Conservation (phyloP, 345 rosid genomes). For the Populus deltoides region DNA sequence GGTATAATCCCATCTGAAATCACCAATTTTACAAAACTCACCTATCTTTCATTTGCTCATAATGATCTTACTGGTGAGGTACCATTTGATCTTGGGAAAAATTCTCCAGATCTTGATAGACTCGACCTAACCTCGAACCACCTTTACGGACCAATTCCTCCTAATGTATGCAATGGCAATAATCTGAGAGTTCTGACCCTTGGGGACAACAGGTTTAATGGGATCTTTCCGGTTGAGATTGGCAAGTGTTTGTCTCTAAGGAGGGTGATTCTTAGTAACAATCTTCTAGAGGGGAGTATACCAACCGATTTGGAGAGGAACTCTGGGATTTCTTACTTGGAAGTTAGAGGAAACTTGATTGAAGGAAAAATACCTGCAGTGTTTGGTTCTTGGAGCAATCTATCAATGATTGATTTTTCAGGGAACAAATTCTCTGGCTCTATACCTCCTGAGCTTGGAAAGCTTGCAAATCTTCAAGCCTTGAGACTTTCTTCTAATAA, state of each 20-base stretch:
- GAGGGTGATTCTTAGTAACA: slow-evolving; percentile 33
- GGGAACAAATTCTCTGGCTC: slow-evolving; percentile 31
- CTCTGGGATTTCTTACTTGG: slow-evolving; percentile 21
- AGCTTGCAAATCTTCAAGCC: slow-evolving; percentile 28
- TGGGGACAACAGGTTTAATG: slow-evolving; percentile 28
- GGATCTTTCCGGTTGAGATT: slow-evolving; percentile 34
- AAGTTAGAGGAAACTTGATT: slow-evolving; percentile 30
- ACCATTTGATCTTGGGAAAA: slow-evolving; percentile 25
- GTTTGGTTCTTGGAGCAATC: slow-evolving; percentile 35
- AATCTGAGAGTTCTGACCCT: slow-evolving; percentile 29
- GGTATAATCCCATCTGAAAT: slow-evolving; percentile 34
- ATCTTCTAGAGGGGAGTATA: slow-evolving; percentile 29
- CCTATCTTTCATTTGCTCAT: slow-evolving; percentile 35
- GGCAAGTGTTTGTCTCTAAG: slow-evolving; percentile 30
- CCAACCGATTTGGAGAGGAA: slow-evolving; percentile 26
- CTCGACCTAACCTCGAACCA: slow-evolving; percentile 37
- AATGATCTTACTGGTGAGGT: slow-evolving; percentile 36
- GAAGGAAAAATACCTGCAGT: slow-evolving; percentile 30
- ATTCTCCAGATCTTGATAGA: slow-evolving; percentile 16
- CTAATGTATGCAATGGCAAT: slow-evolving; percentile 21
- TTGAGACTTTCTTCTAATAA: slow-evolving; percentile 29
- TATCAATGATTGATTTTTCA: slow-evolving; percentile 39
- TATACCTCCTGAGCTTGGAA: slow-evolving; percentile 38
- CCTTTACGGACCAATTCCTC: slow-evolving; percentile 33
- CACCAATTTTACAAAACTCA: slow-evolving; percentile 23